These are phyloP conservation scores for Acacia confusa DNA, from an alignment of 306 rosid genomes.

Conservation along the genomic window DNA sequence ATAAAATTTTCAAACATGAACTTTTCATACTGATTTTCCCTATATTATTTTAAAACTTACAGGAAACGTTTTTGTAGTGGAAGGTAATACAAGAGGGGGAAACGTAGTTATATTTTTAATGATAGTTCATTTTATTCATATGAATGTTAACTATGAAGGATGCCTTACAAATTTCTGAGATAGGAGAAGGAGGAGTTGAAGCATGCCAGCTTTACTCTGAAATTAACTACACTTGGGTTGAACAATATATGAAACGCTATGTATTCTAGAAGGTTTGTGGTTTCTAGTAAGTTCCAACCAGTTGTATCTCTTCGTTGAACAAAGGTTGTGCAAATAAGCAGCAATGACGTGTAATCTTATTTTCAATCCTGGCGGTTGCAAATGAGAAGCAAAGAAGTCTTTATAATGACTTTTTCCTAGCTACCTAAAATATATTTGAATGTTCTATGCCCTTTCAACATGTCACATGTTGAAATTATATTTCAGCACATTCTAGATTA, in stretches of 20 bases:
- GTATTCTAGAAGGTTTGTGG: background rate
- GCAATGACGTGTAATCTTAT: background rate
- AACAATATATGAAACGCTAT: constrained; percentile 50
- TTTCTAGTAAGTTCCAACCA: background rate
- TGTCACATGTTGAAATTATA: too few relatives aligned
- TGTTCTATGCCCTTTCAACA: too few relatives aligned
- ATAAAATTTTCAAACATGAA: too few relatives aligned
- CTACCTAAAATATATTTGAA: background rate
- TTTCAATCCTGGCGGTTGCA: background rate
- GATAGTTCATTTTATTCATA: constrained; percentile 20
- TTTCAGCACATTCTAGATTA: too few relatives aligned
- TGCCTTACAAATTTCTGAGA: constrained; percentile 63
- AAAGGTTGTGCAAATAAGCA: background rate
- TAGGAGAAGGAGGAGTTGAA: constrained; percentile 54
- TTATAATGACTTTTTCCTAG: background rate
- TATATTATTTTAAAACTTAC: too few relatives aligned
- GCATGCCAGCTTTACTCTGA: constrained; percentile 58
- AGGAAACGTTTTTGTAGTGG: too few relatives aligned
- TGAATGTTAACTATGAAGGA: constrained; percentile 57
- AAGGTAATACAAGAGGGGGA: background rate
- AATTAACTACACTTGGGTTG: constrained; percentile 45
- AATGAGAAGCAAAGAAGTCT: background rate
- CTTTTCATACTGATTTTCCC: too few relatives aligned
- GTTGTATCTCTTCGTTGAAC: background rate
- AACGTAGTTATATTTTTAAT: background rate